Base-by-base conservation (phyloP, 495 filamentous ascomycete species). In the Terfezia boudieri region DNA sequence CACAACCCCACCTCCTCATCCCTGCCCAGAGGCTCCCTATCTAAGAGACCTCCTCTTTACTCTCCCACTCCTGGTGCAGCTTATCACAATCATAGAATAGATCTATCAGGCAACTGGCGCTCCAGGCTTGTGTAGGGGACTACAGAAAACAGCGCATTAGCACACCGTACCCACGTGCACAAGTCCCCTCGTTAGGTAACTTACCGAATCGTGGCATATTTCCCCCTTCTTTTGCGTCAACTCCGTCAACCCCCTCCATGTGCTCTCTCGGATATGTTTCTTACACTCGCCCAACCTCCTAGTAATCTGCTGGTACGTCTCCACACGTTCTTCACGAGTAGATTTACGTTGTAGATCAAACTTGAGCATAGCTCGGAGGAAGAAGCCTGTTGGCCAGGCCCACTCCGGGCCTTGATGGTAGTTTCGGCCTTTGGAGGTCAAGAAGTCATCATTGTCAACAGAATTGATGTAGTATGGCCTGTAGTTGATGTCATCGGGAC, bases 341-440 rank as follows among this genome's bases (percentile, higher is more conserved):
- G 74, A 74, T 32, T 85, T 72, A 7, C 88, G 72, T 69, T 75
- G 73, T 43, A 95, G 71, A 67, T 94, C 89, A 63, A 96, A 95
- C 65, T 84, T 81, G 52, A 96, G 71, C 55, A 99, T 70, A 1
- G 92, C 92, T 37, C 92, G 76, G 14, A 95, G 72, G 71, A 89
- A 96, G 73, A 83, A 99, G 8, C 92, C 92, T 4, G 84, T 85
- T 1, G 87, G 92, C 92, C 92, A 99, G n/a, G 94, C 71, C 92
- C 92, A 99, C 67, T 99, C 92, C 0, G 92, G 92, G 1, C 92
- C 92, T 67, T 96, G 90, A 65, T 99, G 92, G 66, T 99, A 99
- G 64, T 94, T 95, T 16, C 92, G 73, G 12, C 92, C 92, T 61
- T 96, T 96, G 55, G 81, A 77, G 0, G 86, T 95, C 1, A 81